Percentiles rank a stretch among this genome's conserved stretches.
These are phyloP conservation scores for Meripilus lineatus DNA, from an alignment of 1,284 basidiomycete species.

Conservation along the genomic window DNA sequence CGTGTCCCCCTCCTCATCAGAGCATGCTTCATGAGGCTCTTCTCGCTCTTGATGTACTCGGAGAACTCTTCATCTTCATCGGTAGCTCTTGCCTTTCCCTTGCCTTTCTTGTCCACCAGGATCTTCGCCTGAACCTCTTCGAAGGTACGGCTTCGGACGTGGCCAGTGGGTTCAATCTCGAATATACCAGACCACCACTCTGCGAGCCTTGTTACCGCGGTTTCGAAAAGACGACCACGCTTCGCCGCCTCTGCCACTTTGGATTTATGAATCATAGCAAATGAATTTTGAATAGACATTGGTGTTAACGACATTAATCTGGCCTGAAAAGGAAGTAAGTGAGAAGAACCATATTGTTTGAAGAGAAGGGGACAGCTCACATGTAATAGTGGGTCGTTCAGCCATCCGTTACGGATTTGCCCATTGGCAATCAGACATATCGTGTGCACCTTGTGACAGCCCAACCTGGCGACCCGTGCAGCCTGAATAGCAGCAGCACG, in stretches of 20 bases:
- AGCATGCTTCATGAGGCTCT: conserved; percentile 88
- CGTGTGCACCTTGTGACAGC: conserved; percentile 86
- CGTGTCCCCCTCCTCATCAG: conserved; percentile 77
- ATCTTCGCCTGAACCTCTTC: conserved; percentile 53
- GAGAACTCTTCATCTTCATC: conserved; percentile 45
- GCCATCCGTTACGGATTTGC: conserved; percentile 75
- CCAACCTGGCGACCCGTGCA: conserved; percentile 70
- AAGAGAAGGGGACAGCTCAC: conserved; percentile 36
- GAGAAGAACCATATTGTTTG: not conserved
- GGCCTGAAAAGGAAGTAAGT: conserved; percentile 43
- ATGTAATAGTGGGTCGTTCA: conserved; percentile 81
- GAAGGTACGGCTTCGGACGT: conserved; percentile 71
- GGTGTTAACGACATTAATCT: conserved; percentile 84
- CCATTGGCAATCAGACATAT: conserved; percentile 76
- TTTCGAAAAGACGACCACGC: conserved; percentile 83
- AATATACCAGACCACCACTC: conserved; percentile 81
- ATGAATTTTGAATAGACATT: conserved; percentile 71
- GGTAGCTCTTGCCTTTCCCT: conserved; percentile 24
- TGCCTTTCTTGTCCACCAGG: conserved; percentile 32
- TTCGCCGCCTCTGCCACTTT: conserved; percentile 74
- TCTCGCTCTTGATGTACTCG: conserved; percentile 71
- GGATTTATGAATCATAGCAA: conserved; percentile 78
- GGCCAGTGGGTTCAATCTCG: conserved; percentile 56
- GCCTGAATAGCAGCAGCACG: conserved; percentile 40
- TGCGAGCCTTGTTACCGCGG: conserved; percentile 66